Evolutionary conservation across 495 filamentous ascomycete genomes (phyloP), one percentile per base, ranked within the genome.

Genomic region (Terfezia boudieri): DNA sequence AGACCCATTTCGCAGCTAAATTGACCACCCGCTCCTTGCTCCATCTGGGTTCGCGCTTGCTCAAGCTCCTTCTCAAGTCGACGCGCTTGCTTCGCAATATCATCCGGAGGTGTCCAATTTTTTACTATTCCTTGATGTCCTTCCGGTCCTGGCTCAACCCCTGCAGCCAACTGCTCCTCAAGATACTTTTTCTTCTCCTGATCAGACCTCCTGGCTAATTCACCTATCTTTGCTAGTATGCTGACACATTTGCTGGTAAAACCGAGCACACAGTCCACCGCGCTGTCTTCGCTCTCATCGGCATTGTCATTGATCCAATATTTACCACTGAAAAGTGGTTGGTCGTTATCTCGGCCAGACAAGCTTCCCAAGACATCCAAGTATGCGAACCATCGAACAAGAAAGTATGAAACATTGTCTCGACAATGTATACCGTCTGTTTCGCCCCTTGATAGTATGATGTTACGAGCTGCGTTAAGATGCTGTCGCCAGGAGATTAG

Each of bases 381-480:
- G 66, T 92, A 93, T 9, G 81, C 80, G 58, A 89, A 81, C 86
- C 86, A 93, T 37, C 84, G 79, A 43, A 75, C 76, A n/a, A 92
- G 74, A 64, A 93, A 90, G 49, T 79, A 83, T 16, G 80, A 82
- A 20, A 82, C 76, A 26, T 74, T 76, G 63, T 88, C 83, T 59
- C 72, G 60, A 51, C 70, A 60, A 64, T 76, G 66, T 64, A 80
- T 64, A 57, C 73, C 66, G 41, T 72, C 69, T 4, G 76, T 72
- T 51, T 77, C 78, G 23, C 77, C 78, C 26, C 83, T 78, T 10
- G 77, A 74, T 49, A 79, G 67, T 61, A 90, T 86, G 56, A 93
- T 78, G 57, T 79, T 76, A 5, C 85, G 77, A 0, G 86, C 84
- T 32, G 83, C 75, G 38, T 78, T 77, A 8, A 93, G 73, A 66